Evolutionary conservation across 164 flowering plant species (phyloP).

Genomic region (Berberis thunbergii): DNA sequence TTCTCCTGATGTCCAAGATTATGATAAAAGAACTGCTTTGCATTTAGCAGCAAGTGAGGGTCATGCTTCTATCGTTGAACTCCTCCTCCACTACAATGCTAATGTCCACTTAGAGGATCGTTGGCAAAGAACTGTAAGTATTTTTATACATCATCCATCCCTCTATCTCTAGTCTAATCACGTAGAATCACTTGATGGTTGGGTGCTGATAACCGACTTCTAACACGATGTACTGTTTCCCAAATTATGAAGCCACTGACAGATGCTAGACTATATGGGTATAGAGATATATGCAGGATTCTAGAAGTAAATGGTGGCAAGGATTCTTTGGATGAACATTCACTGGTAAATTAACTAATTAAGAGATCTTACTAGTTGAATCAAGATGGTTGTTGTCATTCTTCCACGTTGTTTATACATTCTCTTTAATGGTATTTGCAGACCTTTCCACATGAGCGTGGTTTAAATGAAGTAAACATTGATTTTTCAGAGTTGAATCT

Average conservation of each 20-base stretch:
- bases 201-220: not conserved
- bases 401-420: not conserved
- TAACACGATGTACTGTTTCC: slow-evolving; percentile 2
- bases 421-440: slow-evolving; percentile 14
- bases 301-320: slow-evolving; percentile 57
- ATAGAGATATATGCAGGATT: slow-evolving; percentile 58
- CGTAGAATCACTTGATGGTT: not conserved
- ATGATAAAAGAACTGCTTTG: slow-evolving; percentile 48
- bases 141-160: not conserved
- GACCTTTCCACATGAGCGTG: slow-evolving; percentile 40
- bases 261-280: slow-evolving; percentile 58
- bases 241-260: slow-evolving; percentile 39
- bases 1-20: slow-evolving; percentile 52
- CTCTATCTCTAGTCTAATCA: too few species aligned
- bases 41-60: slow-evolving; percentile 70
- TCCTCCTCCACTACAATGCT: slow-evolving; percentile 42
- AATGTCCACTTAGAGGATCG: slow-evolving; percentile 45
- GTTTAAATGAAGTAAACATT: slow-evolving; percentile 37
- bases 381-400: not conserved
- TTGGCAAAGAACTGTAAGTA: slow-evolving; percentile 47
- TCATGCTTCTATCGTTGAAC: slow-evolving; percentile 53
- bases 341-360: slow-evolving; percentile 29
- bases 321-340: slow-evolving; percentile 26
- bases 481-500: slow-evolving; percentile 39
- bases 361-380: not conserved